These are phyloP conservation scores for Trametes cubensis DNA, from an alignment of 768 basidiomycete genomes.

Conservation along the genomic window DNA sequence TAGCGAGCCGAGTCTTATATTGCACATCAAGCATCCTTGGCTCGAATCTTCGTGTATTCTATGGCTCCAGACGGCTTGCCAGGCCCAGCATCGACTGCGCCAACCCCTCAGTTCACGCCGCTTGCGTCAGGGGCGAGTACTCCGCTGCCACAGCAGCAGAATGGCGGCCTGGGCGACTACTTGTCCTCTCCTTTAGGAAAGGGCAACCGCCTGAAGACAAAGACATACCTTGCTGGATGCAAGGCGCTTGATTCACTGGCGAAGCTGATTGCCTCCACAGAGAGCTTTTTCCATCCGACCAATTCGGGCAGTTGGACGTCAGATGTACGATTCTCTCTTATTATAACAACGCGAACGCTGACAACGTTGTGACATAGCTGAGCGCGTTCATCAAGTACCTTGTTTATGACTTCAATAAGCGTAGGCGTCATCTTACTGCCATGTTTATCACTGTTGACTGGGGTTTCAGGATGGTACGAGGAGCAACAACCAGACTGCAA, in stretches of 20 bases:
- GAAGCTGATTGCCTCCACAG: constrained; percentile 81
- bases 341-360: background rate
- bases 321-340: constrained; percentile 52
- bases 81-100: constrained; percentile 58
- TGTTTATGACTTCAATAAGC: constrained; percentile 83
- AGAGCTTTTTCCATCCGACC: constrained; percentile 90
- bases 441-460: constrained; percentile 1
- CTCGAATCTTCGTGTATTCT: constrained; percentile 85
- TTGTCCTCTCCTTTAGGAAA: constrained; percentile 61
- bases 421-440: constrained; percentile 39
- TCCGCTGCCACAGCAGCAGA: constrained; percentile 47
- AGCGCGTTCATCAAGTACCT: constrained; percentile 86
- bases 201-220: constrained; percentile 43
- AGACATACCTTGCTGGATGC: constrained; percentile 77
- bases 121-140: constrained; percentile 64
- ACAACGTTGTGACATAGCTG: constrained; percentile 44
- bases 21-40: constrained; percentile 62
- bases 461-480: constrained; percentile 68
- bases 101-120: constrained; percentile 79
- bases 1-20: background rate
- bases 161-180: constrained; percentile 53
- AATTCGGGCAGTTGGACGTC: constrained; percentile 84
- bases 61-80: constrained; percentile 72
- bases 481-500: constrained; percentile 80
- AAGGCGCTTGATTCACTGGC: constrained; percentile 86